phyloP scores from a whole-genome alignment of 441 rosid genomes.

The Euphorbia schlechtendalii region DNA sequence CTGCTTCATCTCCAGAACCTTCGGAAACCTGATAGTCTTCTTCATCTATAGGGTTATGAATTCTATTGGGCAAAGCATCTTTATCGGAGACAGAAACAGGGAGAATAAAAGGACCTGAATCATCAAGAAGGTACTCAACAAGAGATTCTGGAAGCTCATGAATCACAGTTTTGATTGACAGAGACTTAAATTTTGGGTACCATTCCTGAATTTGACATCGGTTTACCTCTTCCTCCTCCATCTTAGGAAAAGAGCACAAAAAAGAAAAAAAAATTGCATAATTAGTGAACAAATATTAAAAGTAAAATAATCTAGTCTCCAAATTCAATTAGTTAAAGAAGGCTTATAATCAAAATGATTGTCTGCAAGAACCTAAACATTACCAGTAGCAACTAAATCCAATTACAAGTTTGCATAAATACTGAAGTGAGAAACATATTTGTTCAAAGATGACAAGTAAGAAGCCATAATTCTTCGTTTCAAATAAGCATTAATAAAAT shows the following conservation, averaged over 20 bases:
- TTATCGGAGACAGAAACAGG: conserved; percentile 56
- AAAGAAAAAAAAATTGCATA: not conserved
- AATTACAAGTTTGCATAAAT: too few species aligned
- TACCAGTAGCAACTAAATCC: not conserved
- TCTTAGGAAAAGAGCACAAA: conserved; percentile 7
- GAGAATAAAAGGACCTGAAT: conserved; percentile 62
- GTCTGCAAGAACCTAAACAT: not conserved
- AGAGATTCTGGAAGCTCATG: conserved; percentile 67
- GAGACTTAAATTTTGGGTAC: conserved; percentile 69
- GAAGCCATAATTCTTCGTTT: too few species aligned
- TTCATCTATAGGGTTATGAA: conserved; percentile 54
- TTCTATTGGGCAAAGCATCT: conserved; percentile 67
- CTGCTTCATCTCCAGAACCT: conserved; percentile 69
- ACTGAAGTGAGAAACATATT: too few species aligned
- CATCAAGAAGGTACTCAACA: conserved; percentile 59
- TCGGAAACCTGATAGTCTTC: conserved; percentile 56
- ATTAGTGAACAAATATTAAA: not conserved
- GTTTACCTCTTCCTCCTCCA: conserved; percentile 65
- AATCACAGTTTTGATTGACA: conserved; percentile 54
- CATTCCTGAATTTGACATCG: conserved; percentile 77
- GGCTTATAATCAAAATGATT: not conserved
- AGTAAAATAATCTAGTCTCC: not conserved
- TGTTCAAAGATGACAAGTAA: too few species aligned
- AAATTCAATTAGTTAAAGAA: not conserved
- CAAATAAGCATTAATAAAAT: too few species aligned